These are phyloP conservation scores for Trifolium fragiferum DNA, from an alignment of 306 rosid species.

Conservation along the genomic window DNA sequence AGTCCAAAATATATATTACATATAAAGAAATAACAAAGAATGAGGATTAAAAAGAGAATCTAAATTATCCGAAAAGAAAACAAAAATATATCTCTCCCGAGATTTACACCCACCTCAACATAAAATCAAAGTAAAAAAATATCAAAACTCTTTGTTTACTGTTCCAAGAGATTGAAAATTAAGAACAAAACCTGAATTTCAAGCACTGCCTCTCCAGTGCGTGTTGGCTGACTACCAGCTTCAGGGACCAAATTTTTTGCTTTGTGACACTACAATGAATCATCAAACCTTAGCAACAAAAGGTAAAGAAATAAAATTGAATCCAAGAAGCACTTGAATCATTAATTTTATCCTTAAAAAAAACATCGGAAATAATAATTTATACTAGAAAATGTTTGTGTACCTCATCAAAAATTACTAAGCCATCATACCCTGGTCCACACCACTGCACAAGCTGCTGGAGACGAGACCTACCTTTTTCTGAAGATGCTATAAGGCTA, in stretches of 20 bases:
- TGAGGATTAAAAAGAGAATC: background rate
- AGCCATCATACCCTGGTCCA: conserved; percentile 84
- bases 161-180: conserved; percentile 30
- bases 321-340: conserved; percentile 37
- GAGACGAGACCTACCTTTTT: conserved; percentile 93
- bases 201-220: conserved; percentile 97
- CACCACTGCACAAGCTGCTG: conserved; percentile 99
- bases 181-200: conserved; percentile 87
- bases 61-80: background rate
- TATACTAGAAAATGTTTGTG: conserved; percentile 40
- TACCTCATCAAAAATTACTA: conserved; percentile 91
- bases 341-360: conserved; percentile 24
- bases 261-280: conserved; percentile 93
- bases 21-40: conserved; percentile 20
- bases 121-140: conserved; percentile 9
- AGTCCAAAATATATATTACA: background rate
- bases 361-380: conserved; percentile 26
- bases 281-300: conserved; percentile 59
- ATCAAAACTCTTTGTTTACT: conserved; percentile 10
- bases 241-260: conserved; percentile 99
- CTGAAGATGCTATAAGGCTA: conserved; percentile 97
- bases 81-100: conserved; percentile 16
- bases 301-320: conserved; percentile 42
- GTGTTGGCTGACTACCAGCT: conserved; percentile 98
- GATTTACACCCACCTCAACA: conserved; percentile 7